A percentile compares a stretch with the other conserved stretches of the same genome.
Conservation (phyloP, 2,329 filamentous ascomycete genomes). For the Geosmithia morbida region DNA sequence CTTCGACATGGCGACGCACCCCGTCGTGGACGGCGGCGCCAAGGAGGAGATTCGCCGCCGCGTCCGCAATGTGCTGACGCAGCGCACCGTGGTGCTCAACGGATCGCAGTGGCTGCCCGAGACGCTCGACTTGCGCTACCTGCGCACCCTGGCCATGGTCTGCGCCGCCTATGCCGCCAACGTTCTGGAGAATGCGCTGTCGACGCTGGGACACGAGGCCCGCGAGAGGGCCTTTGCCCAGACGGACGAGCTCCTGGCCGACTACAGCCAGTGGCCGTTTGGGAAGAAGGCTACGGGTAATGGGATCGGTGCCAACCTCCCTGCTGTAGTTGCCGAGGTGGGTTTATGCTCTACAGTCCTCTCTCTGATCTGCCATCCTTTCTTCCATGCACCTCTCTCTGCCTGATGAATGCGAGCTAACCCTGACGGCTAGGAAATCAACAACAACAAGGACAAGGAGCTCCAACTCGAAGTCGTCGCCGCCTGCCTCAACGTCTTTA, state of each 20-base stretch:
- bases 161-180: slow-evolving; percentile 97
- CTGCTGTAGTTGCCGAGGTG: slow-evolving; percentile 69
- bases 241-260: slow-evolving; percentile 87
- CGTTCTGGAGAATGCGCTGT: slow-evolving; percentile 93
- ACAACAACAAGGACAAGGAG: slow-evolving; percentile 80
- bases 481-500: slow-evolving; percentile 94
- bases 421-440: slow-evolving; percentile 46
- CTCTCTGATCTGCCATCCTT: not conserved
- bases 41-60: slow-evolving; percentile 95
- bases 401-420: slow-evolving; percentile 6
- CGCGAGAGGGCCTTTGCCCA: slow-evolving; percentile 91
- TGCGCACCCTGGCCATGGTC: slow-evolving; percentile 88
- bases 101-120: slow-evolving; percentile 82
- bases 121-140: slow-evolving; percentile 83
- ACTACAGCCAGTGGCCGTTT: slow-evolving; percentile 98
- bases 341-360: not conserved
- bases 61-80: slow-evolving; percentile 83
- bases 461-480: slow-evolving; percentile 94
- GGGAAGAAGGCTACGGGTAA: slow-evolving; percentile 65
- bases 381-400: not conserved
- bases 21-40: slow-evolving; percentile 86
- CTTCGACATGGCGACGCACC: slow-evolving; percentile 99
- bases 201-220: slow-evolving; percentile 84
- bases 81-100: slow-evolving; percentile 83
- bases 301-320: slow-evolving; percentile 84